A percentile compares a stretch with the other conserved stretches of the same genome.
These are phyloP conservation scores for Leptographium procerum DNA, from an alignment of 2,329 filamentous ascomycete species.

Conservation along the genomic window DNA sequence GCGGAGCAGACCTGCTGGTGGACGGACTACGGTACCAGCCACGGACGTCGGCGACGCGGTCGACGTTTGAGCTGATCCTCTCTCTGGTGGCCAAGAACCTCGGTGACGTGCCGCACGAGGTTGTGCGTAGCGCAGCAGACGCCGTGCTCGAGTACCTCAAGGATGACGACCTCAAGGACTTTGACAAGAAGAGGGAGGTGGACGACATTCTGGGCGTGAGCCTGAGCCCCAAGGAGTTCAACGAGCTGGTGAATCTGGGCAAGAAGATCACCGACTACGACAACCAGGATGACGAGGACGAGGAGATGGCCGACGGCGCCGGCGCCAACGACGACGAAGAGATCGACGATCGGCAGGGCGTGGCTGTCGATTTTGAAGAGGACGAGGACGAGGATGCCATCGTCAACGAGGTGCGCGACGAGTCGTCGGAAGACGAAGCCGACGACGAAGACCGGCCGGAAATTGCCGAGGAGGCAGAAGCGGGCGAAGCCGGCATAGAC, in stretches of 20 bases:
- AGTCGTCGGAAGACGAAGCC: conserved; percentile 72
- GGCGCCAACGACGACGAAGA: conserved; percentile 56
- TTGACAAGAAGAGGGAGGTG: conserved; percentile 96
- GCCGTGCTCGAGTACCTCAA: conserved; percentile 85
- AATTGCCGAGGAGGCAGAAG: conserved; percentile 38
- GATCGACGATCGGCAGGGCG: conserved; percentile 88
- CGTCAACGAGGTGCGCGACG: conserved; percentile 79
- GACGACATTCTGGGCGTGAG: conserved; percentile 83
- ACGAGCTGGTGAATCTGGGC: conserved; percentile 87
- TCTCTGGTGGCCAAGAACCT: conserved; percentile 81
- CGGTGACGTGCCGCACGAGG: conserved; percentile 84
- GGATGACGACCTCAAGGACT: conserved; percentile 90
- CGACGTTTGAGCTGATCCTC: conserved; percentile 87
- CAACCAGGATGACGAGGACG: conserved; percentile 90
- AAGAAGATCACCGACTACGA: conserved; percentile 99
- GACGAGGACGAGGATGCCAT: conserved; percentile 73
- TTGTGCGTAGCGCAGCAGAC: conserved; percentile 88
- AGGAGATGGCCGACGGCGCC: conserved; percentile 55
- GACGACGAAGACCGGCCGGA: conserved; percentile 54
- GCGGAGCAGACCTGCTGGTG: conserved; percentile 65
- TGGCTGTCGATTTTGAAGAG: conserved; percentile 93
- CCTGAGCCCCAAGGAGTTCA: conserved; percentile 83
- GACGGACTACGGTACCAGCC: conserved; percentile 90
- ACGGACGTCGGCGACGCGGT: conserved; percentile 79
- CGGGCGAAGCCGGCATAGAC: conserved; percentile 35